Base-by-base conservation (phyloP, 257 asterid genomes). In the Fraxinus anomala region DNA sequence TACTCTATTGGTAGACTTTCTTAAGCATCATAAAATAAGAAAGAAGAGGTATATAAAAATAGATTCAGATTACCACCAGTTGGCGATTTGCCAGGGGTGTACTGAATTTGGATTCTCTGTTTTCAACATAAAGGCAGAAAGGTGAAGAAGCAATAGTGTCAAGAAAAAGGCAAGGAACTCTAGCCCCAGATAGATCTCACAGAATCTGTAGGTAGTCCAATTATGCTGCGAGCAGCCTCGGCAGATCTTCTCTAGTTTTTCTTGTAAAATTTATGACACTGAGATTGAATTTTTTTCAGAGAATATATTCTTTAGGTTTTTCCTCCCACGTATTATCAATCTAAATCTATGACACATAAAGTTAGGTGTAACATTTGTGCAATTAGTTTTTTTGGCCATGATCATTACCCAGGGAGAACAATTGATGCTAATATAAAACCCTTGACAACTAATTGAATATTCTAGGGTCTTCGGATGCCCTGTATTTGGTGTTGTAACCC, bases 381-480 rank as follows among this genome's bases (percentile, higher is more conserved):
- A 63, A 63, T 26, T 63, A 63, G 33, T 14, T 66, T 28, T 28
- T 24, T 73, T 36, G 28, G 3, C 31, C 39, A 34, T 5, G 59
- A 51, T 24, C 10, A 23, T 70, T 59, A 70, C 36, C 31, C 36
- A 26, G 39, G 19, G 67, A 77, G 61, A 21, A 8, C 56, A 2
- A 74, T 36, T 42, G n/a, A 51, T 34, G 7, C 17, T 12, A 54
- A 47, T 37, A 67, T 42, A 30, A 76, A 47, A 16, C 68, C 56
- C 14, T 66, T 24, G 31, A 76, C 51, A 65, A 67, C 59, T 49
- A 23, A 73, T 33, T 44, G 76, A 77, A 33, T n/a, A 69, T 54
- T 21, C 70, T 39, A 23, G 30, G 76, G 31, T 31, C 44, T 31
- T 77, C 30, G 65, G 12, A 47, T 77, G 36, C 42, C 73, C 19